These are phyloP conservation scores for Hypomyces rosellus DNA, from an alignment of 2,329 filamentous ascomycete species.

Conservation along the genomic window DNA sequence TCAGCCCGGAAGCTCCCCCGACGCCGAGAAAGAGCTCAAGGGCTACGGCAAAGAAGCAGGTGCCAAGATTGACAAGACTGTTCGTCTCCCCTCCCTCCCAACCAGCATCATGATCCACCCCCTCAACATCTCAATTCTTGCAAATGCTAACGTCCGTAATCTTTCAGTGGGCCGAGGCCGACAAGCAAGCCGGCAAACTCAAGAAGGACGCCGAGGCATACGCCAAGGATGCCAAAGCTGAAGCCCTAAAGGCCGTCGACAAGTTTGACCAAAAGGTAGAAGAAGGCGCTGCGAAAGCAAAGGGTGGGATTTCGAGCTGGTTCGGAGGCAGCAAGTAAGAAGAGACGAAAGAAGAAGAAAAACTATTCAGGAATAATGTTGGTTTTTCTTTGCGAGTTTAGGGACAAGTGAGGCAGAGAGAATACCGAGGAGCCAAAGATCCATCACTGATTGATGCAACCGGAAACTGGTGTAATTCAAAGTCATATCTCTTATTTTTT, in stretches of 20 bases:
- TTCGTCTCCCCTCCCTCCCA: conserved; percentile 37
- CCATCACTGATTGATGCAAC: too few relatives aligned
- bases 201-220: conserved; percentile 55
- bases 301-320: conserved; percentile 79
- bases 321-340: conserved; percentile 56
- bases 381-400: too few relatives aligned
- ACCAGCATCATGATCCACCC: not conserved
- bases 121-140: not conserved
- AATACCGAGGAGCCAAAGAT: too few relatives aligned
- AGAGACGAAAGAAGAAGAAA: too few relatives aligned
- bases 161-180: conserved; percentile 47
- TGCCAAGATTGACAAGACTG: conserved; percentile 61
- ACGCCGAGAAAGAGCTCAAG: conserved; percentile 59
- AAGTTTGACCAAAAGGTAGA: conserved; percentile 78
- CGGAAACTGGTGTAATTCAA: too few relatives aligned
- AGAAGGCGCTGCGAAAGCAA: conserved; percentile 71
- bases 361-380: too few relatives aligned
- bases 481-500: too few relatives aligned
- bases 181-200: conserved; percentile 55
- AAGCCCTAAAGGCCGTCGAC: conserved; percentile 67
- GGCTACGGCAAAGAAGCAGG: conserved; percentile 43
- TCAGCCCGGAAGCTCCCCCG: conserved; percentile 54
- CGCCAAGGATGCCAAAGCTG: conserved; percentile 56
- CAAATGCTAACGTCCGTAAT: conserved; percentile 1
- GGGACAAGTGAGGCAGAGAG: too few relatives aligned